Percentiles rank a stretch among this genome's conserved stretches.
phyloP scores from a whole-genome alignment of 2,329 filamentous ascomycete species.

The Aspergillus fijiensis region DNA sequence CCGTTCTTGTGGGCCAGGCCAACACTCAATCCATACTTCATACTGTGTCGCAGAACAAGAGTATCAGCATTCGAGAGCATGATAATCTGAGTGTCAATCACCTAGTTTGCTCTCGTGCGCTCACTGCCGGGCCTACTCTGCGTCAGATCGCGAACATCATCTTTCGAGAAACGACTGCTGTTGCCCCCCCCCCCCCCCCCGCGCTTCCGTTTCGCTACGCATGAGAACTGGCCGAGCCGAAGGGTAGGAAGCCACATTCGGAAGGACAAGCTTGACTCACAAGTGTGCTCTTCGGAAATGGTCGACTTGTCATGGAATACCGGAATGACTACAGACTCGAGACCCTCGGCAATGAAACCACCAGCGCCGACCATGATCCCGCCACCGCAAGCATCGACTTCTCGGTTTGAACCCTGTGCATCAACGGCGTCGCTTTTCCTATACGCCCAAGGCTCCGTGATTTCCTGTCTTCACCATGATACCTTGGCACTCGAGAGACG shows the following conservation, averaged over 20 bases:
- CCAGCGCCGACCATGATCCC: conserved; percentile 32
- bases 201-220: no score
- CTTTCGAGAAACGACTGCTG: neutral
- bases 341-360: conserved; percentile 55
- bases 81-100: neutral
- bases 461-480: conserved; percentile 90
- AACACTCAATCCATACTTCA: neutral
- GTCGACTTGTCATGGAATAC: conserved; percentile 60
- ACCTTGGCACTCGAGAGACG: conserved; percentile 83
- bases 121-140: neutral
- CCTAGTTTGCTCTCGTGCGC: neutral
- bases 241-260: no score
- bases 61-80: neutral
- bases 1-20: neutral
- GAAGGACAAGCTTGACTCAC: neutral
- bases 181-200: neutral
- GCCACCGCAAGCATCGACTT: conserved; percentile 32
- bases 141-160: neutral
- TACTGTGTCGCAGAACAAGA: neutral
- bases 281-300: conserved; percentile 44
- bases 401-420: conserved; percentile 78
- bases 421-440: conserved; percentile 89
- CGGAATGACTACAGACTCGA: conserved; percentile 60
- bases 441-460: conserved; percentile 76
- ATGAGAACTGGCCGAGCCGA: neutral